Evolutionary conservation across 345 rosid species (phyloP), one percentile per base, ranked within the genome.

Genomic region (Draba incana): DNA sequence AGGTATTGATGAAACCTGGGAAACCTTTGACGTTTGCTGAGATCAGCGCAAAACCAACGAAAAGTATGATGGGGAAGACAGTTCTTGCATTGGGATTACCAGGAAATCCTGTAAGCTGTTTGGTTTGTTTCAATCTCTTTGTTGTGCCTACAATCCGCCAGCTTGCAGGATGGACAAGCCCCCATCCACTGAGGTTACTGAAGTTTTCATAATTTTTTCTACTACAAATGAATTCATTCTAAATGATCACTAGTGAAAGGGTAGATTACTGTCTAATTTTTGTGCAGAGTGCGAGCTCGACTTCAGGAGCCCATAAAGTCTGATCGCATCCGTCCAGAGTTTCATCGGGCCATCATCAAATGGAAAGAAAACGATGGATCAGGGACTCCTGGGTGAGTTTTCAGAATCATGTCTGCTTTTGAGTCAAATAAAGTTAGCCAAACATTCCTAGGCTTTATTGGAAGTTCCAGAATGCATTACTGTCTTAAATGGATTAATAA

Each of bases 31-130:
- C 89, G 12, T 91, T 94, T 83, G 98, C 93, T 25, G 92, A 86
- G 74, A 81, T 94, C 57, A 55, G 70, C 59, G 62, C 60, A 13
- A 82, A 85, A 75, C 64, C 74, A 59, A 52, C 68, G 42, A 75
- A 76, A 27, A 78, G 78, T 70, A 55, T 41, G 35, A 42, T 24
- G 35, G 51, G 64, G 37, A 80, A 80, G 53, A 87, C 79, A 81
- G 79, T 86, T 64, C 90, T 94, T 79, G 95, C 93, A 46, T 91
- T 94, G 83, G 98, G 98, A 28, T 83, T 94, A 71, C 99, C 99
- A 24, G 99, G 99, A 77, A 91, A 94, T 80, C 99, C 98, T 71
- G 99, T 86, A 68, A 86, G 99, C 87, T 82, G 98, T 77, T 67
- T 91, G 57, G 98, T 91, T 70, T 86, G 93, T 77, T 94, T 94